Evolutionary conservation across 306 rosid species (phyloP).

Genomic region (Potentilla sterilis): DNA sequence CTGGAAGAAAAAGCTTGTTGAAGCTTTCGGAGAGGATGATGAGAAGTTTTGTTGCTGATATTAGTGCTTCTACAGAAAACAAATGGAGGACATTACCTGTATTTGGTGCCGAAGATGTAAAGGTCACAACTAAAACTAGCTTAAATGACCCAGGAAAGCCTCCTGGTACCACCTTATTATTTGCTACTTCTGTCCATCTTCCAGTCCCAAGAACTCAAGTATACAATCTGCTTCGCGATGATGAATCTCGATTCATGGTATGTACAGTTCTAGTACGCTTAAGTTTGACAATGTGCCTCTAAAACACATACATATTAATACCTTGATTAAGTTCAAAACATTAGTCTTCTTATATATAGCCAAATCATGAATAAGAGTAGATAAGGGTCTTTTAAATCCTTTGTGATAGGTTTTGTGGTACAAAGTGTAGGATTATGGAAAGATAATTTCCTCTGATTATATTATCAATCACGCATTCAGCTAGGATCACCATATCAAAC

Average conservation of each 20-base stretch:
- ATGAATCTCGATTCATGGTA: constrained; percentile 43
- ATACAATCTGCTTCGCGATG: constrained; percentile 47
- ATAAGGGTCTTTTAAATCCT: background rate
- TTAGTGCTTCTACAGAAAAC: constrained; percentile 26
- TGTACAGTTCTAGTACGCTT: background rate
- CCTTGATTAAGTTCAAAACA: constrained; percentile 17
- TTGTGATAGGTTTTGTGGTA: background rate
- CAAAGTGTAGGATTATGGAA: background rate
- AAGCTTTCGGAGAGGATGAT: constrained; percentile 54
- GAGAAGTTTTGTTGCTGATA: constrained; percentile 15
- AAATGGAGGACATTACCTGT: constrained; percentile 33
- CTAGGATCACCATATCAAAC: background rate
- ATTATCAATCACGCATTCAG: background rate
- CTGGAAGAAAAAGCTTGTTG: constrained; percentile 42
- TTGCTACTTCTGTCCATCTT: constrained; percentile 36
- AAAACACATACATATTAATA: background rate
- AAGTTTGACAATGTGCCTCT: background rate
- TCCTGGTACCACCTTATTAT: constrained; percentile 24
- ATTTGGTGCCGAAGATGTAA: constrained; percentile 23
- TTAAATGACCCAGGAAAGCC: constrained; percentile 17
- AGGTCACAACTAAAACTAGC: constrained; percentile 22
- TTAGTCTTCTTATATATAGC: background rate
- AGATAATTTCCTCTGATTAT: background rate
- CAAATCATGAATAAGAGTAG: background rate
- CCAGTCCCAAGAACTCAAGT: constrained; percentile 32